A percentile compares a stretch with the other conserved stretches of the same genome.
These are phyloP conservation scores for Verticillium albo-atrum DNA, from an alignment of 2,329 filamentous ascomycete genomes.

Conservation along the genomic window DNA sequence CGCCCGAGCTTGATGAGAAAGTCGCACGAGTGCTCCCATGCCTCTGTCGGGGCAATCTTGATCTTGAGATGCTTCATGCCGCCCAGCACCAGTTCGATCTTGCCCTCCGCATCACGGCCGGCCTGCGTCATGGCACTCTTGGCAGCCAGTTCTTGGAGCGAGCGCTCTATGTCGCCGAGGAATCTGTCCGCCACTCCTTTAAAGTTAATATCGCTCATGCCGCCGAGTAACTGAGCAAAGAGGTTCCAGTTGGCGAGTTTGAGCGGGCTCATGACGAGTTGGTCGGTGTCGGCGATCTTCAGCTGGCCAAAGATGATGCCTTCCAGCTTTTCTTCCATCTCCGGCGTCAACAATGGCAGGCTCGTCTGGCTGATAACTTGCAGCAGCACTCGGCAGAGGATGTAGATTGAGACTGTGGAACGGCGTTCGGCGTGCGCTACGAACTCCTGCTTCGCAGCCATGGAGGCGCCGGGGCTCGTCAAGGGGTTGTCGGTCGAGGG, in stretches of 20 bases:
- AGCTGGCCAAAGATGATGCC: slow-evolving; percentile 96
- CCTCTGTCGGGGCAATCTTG: slow-evolving; percentile 65
- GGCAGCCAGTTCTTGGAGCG: slow-evolving; percentile 68
- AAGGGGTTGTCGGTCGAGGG: slow-evolving; percentile 23
- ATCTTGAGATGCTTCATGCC: slow-evolving; percentile 89
- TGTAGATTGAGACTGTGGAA: slow-evolving; percentile 92
- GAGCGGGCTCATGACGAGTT: slow-evolving; percentile 70
- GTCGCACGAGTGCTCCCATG: slow-evolving; percentile 84
- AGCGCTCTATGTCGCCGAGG: slow-evolving; percentile 71
- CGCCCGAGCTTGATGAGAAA: slow-evolving; percentile 79
- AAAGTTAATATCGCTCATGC: slow-evolving; percentile 94
- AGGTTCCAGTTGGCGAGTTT: slow-evolving; percentile 95
- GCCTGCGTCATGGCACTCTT: slow-evolving; percentile 58
- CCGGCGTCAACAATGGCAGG: slow-evolving; percentile 73
- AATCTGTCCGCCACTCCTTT: slow-evolving; percentile 78
- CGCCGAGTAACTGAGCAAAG: slow-evolving; percentile 87
- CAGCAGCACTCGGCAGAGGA: slow-evolving; percentile 87
- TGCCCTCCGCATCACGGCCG: slow-evolving; percentile 61
- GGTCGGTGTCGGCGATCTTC: slow-evolving; percentile 80
- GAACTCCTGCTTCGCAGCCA: slow-evolving; percentile 60
- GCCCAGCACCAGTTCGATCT: slow-evolving; percentile 79
- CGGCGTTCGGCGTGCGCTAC: slow-evolving; percentile 79
- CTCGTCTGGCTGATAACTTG: slow-evolving; percentile 92
- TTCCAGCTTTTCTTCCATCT: slow-evolving; percentile 92
- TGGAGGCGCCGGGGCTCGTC: slow-evolving; percentile 24